These are phyloP conservation scores for Diaporthe australafricana DNA, from an alignment of 2,329 filamentous ascomycete species.

Conservation along the genomic window DNA sequence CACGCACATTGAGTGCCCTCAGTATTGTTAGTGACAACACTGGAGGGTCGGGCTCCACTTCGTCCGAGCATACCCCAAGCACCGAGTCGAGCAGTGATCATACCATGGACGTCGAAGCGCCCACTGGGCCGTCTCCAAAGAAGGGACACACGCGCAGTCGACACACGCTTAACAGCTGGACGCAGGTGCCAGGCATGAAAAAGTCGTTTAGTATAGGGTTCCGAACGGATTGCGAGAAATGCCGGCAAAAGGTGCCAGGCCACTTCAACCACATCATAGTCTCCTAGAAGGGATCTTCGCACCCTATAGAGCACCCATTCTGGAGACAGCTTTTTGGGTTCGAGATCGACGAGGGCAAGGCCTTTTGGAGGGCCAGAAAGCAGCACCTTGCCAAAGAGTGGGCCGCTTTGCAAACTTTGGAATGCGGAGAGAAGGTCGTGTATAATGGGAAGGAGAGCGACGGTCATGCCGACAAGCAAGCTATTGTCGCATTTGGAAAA, in stretches of 20 bases:
- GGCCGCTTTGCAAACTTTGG: neutral
- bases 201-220: constrained; percentile 83
- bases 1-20: constrained; percentile 38
- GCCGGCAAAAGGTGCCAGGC: constrained; percentile 77
- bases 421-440: neutral
- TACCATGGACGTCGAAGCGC: constrained; percentile 50
- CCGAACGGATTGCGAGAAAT: constrained; percentile 82
- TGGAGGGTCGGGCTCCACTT: neutral
- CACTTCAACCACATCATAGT: constrained; percentile 86
- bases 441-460: neutral
- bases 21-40: constrained; percentile 42
- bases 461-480: neutral
- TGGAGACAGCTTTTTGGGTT: constrained; percentile 27
- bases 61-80: constrained; percentile 32
- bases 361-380: constrained; percentile 34
- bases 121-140: constrained; percentile 61
- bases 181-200: constrained; percentile 70
- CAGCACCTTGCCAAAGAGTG: constrained; percentile 10
- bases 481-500: neutral
- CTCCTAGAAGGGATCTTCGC: constrained; percentile 55
- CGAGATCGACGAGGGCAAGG: constrained; percentile 32
- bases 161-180: constrained; percentile 71
- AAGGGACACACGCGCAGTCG: constrained; percentile 69
- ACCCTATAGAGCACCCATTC: constrained; percentile 31
- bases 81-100: constrained; percentile 39